These are phyloP conservation scores for Neurospora sp. DNA, from an alignment of 495 filamentous ascomycete genomes.

Conservation along the genomic window DNA sequence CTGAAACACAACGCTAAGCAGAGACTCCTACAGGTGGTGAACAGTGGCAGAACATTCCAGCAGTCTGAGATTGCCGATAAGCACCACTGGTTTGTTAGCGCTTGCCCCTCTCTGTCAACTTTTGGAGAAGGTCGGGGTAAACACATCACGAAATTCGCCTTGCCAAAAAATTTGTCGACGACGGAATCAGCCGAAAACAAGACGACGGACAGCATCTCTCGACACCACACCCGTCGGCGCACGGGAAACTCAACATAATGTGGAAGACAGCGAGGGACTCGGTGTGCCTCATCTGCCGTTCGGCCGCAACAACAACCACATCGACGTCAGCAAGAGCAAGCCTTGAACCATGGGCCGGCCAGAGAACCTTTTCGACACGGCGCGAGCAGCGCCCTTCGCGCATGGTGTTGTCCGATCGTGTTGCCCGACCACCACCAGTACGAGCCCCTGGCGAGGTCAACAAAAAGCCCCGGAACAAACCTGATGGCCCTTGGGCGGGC, in stretches of 20 bases:
- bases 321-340: slow-evolving; percentile 3
- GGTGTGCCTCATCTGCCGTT: slow-evolving; percentile 26
- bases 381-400: slow-evolving; percentile 49
- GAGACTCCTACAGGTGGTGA: slow-evolving; percentile 3
- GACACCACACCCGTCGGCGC: not conserved
- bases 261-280: slow-evolving; percentile 24
- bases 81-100: not conserved
- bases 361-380: slow-evolving; percentile 24
- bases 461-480: slow-evolving; percentile 29
- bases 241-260: slow-evolving; percentile 14
- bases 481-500: slow-evolving; percentile 56
- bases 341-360: slow-evolving; percentile 23
- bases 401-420: slow-evolving; percentile 69
- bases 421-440: slow-evolving; percentile 40
- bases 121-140: not conserved
- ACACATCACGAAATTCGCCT: not conserved
- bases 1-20: not conserved
- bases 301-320: slow-evolving; percentile 3
- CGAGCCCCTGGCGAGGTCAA: slow-evolving; percentile 21
- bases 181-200: not conserved
- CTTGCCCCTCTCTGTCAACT: not conserved
- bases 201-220: not conserved
- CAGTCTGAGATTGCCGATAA: not conserved
- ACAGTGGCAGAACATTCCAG: slow-evolving; percentile 3
- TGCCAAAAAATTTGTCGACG: not conserved